Evolutionary conservation across 352 stramenopile genomes (phyloP), one percentile per base, ranked within the genome.

Genomic region (Phytophthora pluvialis): DNA sequence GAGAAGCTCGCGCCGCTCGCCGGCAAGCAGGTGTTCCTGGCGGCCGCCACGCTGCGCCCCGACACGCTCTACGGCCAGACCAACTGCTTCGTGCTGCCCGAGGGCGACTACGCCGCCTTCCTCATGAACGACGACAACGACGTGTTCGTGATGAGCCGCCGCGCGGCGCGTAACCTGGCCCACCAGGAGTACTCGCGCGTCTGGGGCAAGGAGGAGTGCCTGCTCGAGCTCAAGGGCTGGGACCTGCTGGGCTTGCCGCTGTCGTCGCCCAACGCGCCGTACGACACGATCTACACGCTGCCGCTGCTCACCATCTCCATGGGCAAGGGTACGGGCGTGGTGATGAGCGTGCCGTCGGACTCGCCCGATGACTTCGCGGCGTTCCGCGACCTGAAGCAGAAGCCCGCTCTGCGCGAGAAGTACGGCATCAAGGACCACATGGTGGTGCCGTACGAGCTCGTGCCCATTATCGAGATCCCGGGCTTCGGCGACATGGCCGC

Each of bases 51-150:
- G 32, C 87, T 99, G 32, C 94, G 98, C 60, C 97, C 98, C 0
- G 98, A 99, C 83, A 99, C 98, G 44, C 99, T 99, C 94, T 99
- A 99, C 75, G 98, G 98, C 48, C 98, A 99, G 88, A 99, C 98
- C 11, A 99, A 99, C 87, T 99, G 98, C 88, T 99, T 99, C 70
- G 97, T 99, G 63, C 87, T 99, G 39, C 98, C 98, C 8, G 93
- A 98, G 18, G 98, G 97, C 57, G 95, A 99, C 77, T 99, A 99
- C 80, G 98, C 98, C 57, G 97, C 97, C 5, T 99, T 98, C 84
- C 78, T 98, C 52, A 94, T 98, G 57, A 95, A 97, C 69, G 85
- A 98, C 67, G 78, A 91, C 56, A 77, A 88, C 18, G 96, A 99
- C 58, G 88, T 99, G 39, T 99, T 98, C 72, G 92, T 99, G 64